Conservation (phyloP, 495 filamentous ascomycete genomes). For the Hyphodiscus hymeniophilus region DNA sequence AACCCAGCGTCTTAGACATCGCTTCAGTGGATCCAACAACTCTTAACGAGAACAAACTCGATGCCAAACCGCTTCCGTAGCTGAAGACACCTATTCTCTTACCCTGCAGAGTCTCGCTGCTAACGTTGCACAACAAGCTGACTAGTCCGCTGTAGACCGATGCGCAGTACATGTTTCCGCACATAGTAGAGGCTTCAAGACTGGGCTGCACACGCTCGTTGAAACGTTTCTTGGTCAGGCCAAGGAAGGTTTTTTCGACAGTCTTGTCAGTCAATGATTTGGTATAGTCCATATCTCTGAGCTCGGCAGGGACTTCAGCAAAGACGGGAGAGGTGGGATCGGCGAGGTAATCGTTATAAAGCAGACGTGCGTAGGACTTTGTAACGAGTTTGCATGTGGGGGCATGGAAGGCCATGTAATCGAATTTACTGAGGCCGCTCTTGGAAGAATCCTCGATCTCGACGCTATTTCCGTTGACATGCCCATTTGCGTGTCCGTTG, state of each 20-base stretch:
- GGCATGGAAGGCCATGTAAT: conserved; percentile 92
- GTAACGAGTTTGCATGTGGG: conserved; percentile 96
- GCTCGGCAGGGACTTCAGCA: conserved; percentile 75
- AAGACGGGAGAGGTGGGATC: conserved; percentile 73
- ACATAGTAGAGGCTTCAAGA: conserved; percentile 84
- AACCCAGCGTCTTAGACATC: conserved; percentile 70
- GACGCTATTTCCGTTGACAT: conserved; percentile 44
- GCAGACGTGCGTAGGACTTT: conserved; percentile 89
- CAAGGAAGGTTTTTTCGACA: conserved; percentile 97
- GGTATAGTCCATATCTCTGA: conserved; percentile 77
- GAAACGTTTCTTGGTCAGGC: conserved; percentile 90
- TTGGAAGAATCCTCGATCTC: conserved; percentile 42
- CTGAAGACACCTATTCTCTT: conserved; percentile 90
- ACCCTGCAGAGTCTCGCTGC: conserved; percentile 58
- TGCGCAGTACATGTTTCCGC: conserved; percentile 98
- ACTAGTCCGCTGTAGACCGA: conserved; percentile 85
- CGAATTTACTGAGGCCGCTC: conserved; percentile 82
- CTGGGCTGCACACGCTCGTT: conserved; percentile 76
- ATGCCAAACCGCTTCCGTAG: conserved; percentile 89
- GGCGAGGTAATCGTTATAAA: conserved; percentile 92
- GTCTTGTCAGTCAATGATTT: conserved; percentile 84
- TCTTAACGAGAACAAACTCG: conserved; percentile 82
- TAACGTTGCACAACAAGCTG: conserved; percentile 65
- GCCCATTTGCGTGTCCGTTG: conserved; percentile 42
- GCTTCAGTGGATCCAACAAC: conserved; percentile 67